Evolutionary conservation across 768 basidiomycete genomes (phyloP).

Genomic region (Suillus brevipes): DNA sequence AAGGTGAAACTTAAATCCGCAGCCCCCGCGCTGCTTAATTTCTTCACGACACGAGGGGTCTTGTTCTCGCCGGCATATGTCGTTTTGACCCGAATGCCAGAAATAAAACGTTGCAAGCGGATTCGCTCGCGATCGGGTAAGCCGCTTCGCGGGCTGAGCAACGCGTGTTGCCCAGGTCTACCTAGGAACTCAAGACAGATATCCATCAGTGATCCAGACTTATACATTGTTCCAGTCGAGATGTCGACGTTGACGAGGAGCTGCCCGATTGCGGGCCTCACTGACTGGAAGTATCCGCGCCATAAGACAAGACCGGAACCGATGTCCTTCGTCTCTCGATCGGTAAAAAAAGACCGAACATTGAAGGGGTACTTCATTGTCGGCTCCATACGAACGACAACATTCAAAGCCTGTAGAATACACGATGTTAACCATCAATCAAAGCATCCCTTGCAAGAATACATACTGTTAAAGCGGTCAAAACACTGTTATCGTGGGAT

Average conservation of each 20-base stretch:
- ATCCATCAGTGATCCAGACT: slow-evolving; percentile 55
- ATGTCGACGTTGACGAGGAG: slow-evolving; percentile 79
- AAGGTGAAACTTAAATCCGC: slow-evolving; percentile 53
- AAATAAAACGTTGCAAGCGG: slow-evolving; percentile 54
- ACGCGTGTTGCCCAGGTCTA: slow-evolving; percentile 26
- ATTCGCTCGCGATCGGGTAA: slow-evolving; percentile 55
- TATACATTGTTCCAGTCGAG: slow-evolving; percentile 75
- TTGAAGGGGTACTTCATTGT: slow-evolving; percentile 69
- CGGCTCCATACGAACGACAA: slow-evolving; percentile 75
- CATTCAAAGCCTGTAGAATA: slow-evolving; percentile 60
- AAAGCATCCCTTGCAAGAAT: slow-evolving; percentile 1
- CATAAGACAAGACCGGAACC: slow-evolving; percentile 68
- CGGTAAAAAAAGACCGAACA: slow-evolving; percentile 72
- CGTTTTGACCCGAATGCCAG: slow-evolving; percentile 52
- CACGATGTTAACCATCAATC: slow-evolving; percentile 1
- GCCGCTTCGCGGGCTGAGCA: slow-evolving; percentile 40
- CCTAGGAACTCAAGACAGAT: slow-evolving; percentile 60
- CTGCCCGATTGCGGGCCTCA: slow-evolving; percentile 62
- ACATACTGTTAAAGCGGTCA: slow-evolving; percentile 65
- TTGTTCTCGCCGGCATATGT: slow-evolving; percentile 39
- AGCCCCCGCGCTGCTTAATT: slow-evolving; percentile 55
- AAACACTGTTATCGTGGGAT: slow-evolving; percentile 64
- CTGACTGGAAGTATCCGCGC: slow-evolving; percentile 82
- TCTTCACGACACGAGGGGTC: slow-evolving; percentile 62
- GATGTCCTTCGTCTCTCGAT: slow-evolving; percentile 50